These are phyloP conservation scores for Vigna reflexopilosa DNA, from an alignment of 306 rosid genomes.

Conservation along the genomic window DNA sequence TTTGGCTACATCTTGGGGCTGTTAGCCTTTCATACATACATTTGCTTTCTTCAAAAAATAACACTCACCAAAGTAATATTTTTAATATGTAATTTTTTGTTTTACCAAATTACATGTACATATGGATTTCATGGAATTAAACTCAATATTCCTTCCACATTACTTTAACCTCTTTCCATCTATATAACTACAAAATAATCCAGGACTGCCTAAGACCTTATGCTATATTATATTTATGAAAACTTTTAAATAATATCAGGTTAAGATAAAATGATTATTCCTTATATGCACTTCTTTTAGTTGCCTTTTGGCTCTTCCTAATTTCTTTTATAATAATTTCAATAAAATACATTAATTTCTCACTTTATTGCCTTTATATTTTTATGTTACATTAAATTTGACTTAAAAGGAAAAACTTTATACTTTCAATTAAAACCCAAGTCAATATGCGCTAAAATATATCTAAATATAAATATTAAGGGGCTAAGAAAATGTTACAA, in stretches of 20 bases:
- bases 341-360: background rate
- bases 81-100: background rate
- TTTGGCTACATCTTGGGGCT: conserved; percentile 45
- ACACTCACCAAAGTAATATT: conserved; percentile 24
- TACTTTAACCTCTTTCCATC: background rate
- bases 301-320: background rate
- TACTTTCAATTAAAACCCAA: background rate
- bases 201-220: background rate
- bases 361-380: background rate
- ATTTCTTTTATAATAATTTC: background rate
- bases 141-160: background rate
- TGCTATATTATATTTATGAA: background rate
- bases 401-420: background rate
- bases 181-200: background rate
- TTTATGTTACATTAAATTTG: background rate
- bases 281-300: background rate
- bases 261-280: background rate
- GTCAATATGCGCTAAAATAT: background rate
- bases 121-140: background rate
- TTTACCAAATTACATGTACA: conserved; percentile 2
- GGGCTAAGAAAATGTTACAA: too few species aligned
- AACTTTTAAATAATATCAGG: background rate
- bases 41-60: conserved; percentile 35
- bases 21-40: conserved; percentile 36
- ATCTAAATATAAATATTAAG: too few species aligned